Evolutionary conservation across 1,139 yeast genomes (phyloP).

Genomic region (Geotrichum australiense): DNA sequence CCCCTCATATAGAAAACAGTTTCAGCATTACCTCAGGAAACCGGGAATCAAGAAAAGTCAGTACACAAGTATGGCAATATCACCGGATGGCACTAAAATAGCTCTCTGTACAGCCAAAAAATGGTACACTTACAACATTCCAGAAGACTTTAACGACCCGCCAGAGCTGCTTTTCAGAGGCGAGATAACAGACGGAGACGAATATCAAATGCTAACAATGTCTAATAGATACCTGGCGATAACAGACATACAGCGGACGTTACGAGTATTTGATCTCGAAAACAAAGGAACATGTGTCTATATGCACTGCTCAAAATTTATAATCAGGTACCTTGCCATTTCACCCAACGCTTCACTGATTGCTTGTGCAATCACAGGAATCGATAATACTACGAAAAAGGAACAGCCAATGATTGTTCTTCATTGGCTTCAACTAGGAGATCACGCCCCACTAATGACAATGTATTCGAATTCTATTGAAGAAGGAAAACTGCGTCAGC

Average conservation of each 20-base stretch:
- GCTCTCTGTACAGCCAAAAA: constrained; percentile 58
- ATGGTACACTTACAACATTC: constrained; percentile 65
- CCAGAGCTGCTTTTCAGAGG: constrained; percentile 67
- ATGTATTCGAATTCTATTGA: constrained; percentile 3
- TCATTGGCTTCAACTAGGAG: constrained; percentile 38
- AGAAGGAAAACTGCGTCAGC: background rate
- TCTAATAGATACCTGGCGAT: constrained; percentile 56
- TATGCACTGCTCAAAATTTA: constrained; percentile 63
- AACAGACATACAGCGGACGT: constrained; percentile 66
- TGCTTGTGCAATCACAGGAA: constrained; percentile 79
- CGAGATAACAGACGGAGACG: constrained; percentile 36
- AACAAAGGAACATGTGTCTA: constrained; percentile 57
- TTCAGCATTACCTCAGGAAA: constrained; percentile 59
- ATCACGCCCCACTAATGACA: constrained; percentile 13
- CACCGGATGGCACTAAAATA: constrained; percentile 54
- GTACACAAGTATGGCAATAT: constrained; percentile 55
- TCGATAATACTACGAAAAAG: constrained; percentile 58
- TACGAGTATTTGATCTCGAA: constrained; percentile 56
- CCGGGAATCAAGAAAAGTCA: constrained; percentile 43
- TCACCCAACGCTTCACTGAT: constrained; percentile 57
- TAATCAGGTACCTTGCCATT: constrained; percentile 70
- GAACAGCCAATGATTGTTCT: constrained; percentile 77
- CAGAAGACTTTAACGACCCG: constrained; percentile 37
- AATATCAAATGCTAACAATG: constrained; percentile 54
- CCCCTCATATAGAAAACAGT: constrained; percentile 68